A percentile compares a stretch with the other conserved stretches of the same genome.
Evolutionary conservation across 2,329 filamentous ascomycete species (phyloP).

Genomic region (Reticulascus tulasneorum): DNA sequence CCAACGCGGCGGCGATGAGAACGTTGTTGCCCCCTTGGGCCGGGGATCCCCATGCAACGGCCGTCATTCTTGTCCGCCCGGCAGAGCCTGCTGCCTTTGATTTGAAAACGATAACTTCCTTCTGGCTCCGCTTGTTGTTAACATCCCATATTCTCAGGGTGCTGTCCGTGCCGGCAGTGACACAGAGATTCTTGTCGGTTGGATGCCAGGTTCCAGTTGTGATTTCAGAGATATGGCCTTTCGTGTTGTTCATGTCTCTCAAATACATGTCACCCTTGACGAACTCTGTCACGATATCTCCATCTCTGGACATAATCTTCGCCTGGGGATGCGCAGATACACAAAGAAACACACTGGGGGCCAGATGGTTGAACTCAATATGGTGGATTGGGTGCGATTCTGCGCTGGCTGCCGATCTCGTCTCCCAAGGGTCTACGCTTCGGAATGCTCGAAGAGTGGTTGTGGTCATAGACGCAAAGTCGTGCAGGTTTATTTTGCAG

Average conservation of each 20-base stretch:
- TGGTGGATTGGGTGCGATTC: conserved; percentile 89
- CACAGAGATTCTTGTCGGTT: conserved; percentile 74
- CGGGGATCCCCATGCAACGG: conserved; percentile 79
- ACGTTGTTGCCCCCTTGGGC: conserved; percentile 74
- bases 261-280: conserved; percentile 98
- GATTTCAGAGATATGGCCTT: conserved; percentile 90
- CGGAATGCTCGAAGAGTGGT: conserved; percentile 93
- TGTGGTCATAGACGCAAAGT: conserved; percentile 93
- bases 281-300: conserved; percentile 80
- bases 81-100: conserved; percentile 84
- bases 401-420: conserved; percentile 66
- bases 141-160: conserved; percentile 96
- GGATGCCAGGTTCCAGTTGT: conserved; percentile 91
- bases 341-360: conserved; percentile 77
- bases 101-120: conserved; percentile 93
- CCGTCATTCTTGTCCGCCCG: conserved; percentile 89
- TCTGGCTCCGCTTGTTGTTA: conserved; percentile 84
- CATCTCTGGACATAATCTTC: conserved; percentile 84
- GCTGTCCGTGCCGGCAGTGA: conserved; percentile 91
- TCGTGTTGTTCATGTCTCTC: conserved; percentile 95
- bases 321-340: conserved; percentile 87
- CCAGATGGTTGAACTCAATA: conserved; percentile 78
- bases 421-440: conserved; percentile 79
- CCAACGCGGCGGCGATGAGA: conserved; percentile 77
- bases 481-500: conserved; percentile 86